A percentile compares a stretch with the other conserved stretches of the same genome.
Evolutionary conservation across 371 early-diverging fungal genomes (phyloP).

Genomic region (Paraphysoderma sedebokerense): DNA sequence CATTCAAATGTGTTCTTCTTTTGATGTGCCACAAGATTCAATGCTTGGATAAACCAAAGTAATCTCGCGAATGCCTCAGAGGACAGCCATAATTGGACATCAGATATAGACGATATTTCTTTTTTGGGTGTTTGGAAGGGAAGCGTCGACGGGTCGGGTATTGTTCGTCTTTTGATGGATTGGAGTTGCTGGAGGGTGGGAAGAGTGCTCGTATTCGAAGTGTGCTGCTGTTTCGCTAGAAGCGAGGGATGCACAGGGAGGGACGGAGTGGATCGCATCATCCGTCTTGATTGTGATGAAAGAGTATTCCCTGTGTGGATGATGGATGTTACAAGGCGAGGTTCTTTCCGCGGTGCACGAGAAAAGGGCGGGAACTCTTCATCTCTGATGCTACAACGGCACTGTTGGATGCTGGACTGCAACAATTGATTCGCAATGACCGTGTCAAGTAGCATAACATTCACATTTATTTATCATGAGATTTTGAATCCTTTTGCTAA

Average conservation of each 20-base stretch:
- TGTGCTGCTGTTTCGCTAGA: background rate
- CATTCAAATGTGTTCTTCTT: constrained; percentile 7
- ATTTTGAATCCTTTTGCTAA: no score
- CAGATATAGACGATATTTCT: background rate
- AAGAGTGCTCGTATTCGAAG: background rate
- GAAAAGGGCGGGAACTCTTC: no score
- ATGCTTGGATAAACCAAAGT: constrained; percentile 13
- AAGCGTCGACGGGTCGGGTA: background rate
- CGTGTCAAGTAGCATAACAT: no score
- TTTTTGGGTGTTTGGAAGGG: background rate
- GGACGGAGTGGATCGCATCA: no score
- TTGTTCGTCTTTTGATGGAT: background rate
- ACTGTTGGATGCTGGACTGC: no score
- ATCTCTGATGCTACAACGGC: no score
- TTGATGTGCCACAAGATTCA: constrained; percentile 10
- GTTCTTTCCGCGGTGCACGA: no score
- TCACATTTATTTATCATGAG: no score
- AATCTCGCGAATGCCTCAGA: constrained; percentile 14
- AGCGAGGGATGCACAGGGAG: constrained; percentile 1
- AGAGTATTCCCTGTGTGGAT: no score
- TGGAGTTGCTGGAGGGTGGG: background rate
- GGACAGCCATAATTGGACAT: constrained; percentile 9
- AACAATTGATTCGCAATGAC: no score
- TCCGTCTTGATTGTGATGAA: no score
- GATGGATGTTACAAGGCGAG: no score